Conservation (phyloP, 2,329 filamentous ascomycete genomes). For the Colletotrichum spaethianum region DNA sequence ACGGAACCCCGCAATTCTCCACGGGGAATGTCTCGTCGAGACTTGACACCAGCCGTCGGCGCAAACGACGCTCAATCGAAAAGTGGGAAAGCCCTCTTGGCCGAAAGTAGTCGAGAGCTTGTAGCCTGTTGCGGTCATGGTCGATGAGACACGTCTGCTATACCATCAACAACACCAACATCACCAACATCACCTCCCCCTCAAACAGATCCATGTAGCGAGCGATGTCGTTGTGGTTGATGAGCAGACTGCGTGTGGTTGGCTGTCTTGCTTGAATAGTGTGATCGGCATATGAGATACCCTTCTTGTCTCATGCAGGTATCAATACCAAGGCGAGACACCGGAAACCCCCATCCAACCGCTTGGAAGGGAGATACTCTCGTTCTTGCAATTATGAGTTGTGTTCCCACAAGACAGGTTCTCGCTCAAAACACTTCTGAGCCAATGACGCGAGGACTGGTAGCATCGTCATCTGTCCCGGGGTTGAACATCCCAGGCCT, state of each 20-base stretch:
- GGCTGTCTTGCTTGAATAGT: constrained; percentile 19
- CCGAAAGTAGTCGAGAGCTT: not conserved
- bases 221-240: not conserved
- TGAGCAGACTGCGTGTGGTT: constrained; percentile 9
- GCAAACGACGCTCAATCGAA: not conserved
- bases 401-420: not conserved
- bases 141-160: not conserved
- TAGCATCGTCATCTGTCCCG: not conserved
- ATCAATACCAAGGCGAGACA: constrained; percentile 6
- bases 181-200: not conserved
- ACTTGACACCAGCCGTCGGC: constrained; percentile 2
- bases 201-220: too few species aligned
- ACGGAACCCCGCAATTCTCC: constrained; percentile 31
- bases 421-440: not conserved
- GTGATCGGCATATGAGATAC: constrained; percentile 12
- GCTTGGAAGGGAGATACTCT: constrained; percentile 11
- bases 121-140: not conserved
- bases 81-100: not conserved
- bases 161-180: not conserved
- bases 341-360: not conserved
- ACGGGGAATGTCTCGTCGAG: constrained; percentile 16
- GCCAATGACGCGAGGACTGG: not conserved
- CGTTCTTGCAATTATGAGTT: not conserved
- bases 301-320: constrained; percentile 8
- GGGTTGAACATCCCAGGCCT: not conserved